Evolutionary conservation across 2,329 filamentous ascomycete genomes (phyloP), one percentile per base, ranked within the genome.

Genomic region (Fusarium coicis): DNA sequence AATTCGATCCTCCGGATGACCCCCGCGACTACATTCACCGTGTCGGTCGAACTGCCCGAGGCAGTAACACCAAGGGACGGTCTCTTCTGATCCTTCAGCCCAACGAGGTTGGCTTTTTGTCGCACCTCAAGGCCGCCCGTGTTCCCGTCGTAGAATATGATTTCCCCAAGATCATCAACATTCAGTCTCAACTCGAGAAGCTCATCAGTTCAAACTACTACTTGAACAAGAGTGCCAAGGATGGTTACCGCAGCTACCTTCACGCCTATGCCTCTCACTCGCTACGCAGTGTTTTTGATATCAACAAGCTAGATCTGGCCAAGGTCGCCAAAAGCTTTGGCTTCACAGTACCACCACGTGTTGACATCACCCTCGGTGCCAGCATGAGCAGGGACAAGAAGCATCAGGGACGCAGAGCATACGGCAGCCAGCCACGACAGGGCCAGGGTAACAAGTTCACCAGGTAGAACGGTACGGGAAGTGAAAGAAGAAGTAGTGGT

Each of bases 101-200:
- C 4, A 92, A 89, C 68, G 96, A 99, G 83, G 91, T 97, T 23
- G 96, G 95, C 32, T 98, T 99, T 87, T 85, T 99, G 56, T 92
- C 92, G 63, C 93, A 98, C 79, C 88, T 99, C 71, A 97, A 97
- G 84, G 93, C 95, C 59, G 95, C 95, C 19, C 91, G 94, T 70
- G 95, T 99, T 4, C 96, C 96, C 4, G 92, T 99, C 11, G 94
- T 97, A 34, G 96, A 99, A 83, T 98, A 97, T 79, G 96, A 98
- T 79, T 96, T 99, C 80, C 96, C 96, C 4, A 97, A 97, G 87
- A 94, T 99, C 74, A 87, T 96, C 78, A 96, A 97, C 79, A 91
- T 97, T 75, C 92, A 97, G 85, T 91, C 93, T 78, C 95, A 98
- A 83, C 89, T 98, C 15, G 96, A 98, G 87, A 96, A 96, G 84